Percentiles rank a stretch among this genome's conserved stretches.
These are phyloP conservation scores for Kwoniella shandongensis DNA, from an alignment of 768 basidiomycete genomes.

Conservation along the genomic window DNA sequence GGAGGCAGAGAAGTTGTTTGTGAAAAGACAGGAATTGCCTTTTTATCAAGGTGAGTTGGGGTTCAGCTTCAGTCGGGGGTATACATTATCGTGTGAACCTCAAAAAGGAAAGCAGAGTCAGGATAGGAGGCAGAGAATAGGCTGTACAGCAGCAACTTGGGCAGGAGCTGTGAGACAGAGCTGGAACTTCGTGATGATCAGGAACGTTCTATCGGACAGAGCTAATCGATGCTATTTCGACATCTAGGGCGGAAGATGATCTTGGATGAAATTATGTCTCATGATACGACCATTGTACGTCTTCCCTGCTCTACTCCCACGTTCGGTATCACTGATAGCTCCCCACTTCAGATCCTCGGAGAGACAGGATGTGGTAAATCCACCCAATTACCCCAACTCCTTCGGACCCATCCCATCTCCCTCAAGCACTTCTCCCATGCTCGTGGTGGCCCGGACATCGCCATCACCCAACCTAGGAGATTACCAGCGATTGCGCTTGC, in stretches of 20 bases:
- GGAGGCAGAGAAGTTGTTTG: conserved; percentile 36
- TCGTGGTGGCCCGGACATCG: conserved; percentile 21
- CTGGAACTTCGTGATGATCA: no score
- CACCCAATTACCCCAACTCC: conserved; percentile 50
- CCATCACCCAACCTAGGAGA: conserved; percentile 50
- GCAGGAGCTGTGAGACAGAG: no score
- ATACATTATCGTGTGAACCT: no score
- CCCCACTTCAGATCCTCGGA: conserved; percentile 45
- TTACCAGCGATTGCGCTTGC: conserved; percentile 49
- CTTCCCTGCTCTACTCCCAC: no score
- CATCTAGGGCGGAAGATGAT: conserved; percentile 39
- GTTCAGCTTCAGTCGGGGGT: background rate
- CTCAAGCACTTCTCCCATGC: conserved; percentile 21
- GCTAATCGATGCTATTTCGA: no score
- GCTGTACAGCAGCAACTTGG: no score
- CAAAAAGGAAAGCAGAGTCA: no score
- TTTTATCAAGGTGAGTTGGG: conserved; percentile 47
- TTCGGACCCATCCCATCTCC: conserved; percentile 34
- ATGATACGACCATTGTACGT: conserved; percentile 51
- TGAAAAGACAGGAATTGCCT: conserved; percentile 39
- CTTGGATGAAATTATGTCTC: conserved; percentile 41
- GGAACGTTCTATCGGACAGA: no score
- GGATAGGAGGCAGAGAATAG: no score
- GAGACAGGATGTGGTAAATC: conserved; percentile 54
- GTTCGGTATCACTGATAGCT: no score